phyloP scores from a whole-genome alignment of 2,329 filamentous ascomycete genomes.

The Diaporthe ampelina region DNA sequence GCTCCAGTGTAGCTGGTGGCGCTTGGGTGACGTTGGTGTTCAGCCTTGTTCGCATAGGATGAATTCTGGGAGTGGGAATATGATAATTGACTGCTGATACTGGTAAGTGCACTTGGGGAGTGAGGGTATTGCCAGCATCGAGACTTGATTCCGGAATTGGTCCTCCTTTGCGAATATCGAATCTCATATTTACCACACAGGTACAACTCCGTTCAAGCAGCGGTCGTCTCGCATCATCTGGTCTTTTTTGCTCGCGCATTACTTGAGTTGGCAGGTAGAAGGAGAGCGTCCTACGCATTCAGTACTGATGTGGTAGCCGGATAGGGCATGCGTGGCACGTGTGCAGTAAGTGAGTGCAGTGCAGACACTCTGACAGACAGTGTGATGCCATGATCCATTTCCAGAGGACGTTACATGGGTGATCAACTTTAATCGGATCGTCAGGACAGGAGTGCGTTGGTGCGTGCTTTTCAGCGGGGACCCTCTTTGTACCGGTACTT shows the following conservation, averaged over 20 bases:
- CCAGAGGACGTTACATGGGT: conserved; percentile 30
- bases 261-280: not conserved
- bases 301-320: not conserved
- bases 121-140: not conserved
- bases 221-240: conserved; percentile 15
- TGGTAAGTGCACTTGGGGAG: not conserved
- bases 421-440: conserved; percentile 33
- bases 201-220: conserved; percentile 9
- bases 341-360: not conserved
- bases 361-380: not conserved
- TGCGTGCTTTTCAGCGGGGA: conserved; percentile 30
- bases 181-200: not conserved
- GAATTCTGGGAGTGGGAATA: not conserved
- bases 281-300: not conserved
- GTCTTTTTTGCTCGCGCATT: not conserved
- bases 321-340: conserved; percentile 1
- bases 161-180: conserved; percentile 13
- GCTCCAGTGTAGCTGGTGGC: not conserved
- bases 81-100: not conserved
- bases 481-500: conserved; percentile 20
- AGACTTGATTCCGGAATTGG: conserved; percentile 4
- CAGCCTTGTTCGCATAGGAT: conserved; percentile 1
- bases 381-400: conserved; percentile 21
- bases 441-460: conserved; percentile 28
- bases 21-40: not conserved